Evolutionary conservation across 2,329 filamentous ascomycete genomes (phyloP).

Genomic region (Harringtonia lauricola): DNA sequence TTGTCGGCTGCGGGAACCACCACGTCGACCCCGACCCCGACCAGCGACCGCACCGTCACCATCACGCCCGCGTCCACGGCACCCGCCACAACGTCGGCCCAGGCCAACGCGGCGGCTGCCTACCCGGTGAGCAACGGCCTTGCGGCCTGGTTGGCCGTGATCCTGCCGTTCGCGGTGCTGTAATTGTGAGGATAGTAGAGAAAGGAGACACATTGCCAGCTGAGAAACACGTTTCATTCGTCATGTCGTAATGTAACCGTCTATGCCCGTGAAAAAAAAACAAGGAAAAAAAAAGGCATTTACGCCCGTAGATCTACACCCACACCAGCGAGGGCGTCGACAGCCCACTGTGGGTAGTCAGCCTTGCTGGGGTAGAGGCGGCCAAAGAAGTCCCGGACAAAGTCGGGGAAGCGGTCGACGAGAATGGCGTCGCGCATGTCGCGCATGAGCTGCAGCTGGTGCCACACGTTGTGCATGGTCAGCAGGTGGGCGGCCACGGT

Average conservation of each 20-base stretch:
- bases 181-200: neutral
- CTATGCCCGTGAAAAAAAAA: no score
- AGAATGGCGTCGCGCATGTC: slow-evolving; percentile 66
- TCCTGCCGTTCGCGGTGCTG: slow-evolving; percentile 5
- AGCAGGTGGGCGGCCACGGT: slow-evolving; percentile 78
- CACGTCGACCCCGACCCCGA: neutral
- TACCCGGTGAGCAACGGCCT: neutral
- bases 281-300: no score
- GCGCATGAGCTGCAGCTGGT: slow-evolving; percentile 76
- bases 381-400: slow-evolving; percentile 68
- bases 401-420: slow-evolving; percentile 68
- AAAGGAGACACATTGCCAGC: neutral
- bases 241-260: no score
- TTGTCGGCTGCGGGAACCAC: no score
- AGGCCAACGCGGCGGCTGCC: neutral
- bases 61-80: no score
- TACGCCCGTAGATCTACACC: slow-evolving; percentile 53
- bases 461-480: slow-evolving; percentile 93
- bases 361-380: slow-evolving; percentile 56
- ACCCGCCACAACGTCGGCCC: slow-evolving; percentile 1
- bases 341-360: slow-evolving; percentile 73
- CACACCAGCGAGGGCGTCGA: slow-evolving; percentile 67
- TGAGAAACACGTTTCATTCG: no score
- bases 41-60: neutral
- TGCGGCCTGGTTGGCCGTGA: slow-evolving; percentile 4